Conservation (phyloP, 331 rosid genomes). For the Ulmus americana region DNA sequence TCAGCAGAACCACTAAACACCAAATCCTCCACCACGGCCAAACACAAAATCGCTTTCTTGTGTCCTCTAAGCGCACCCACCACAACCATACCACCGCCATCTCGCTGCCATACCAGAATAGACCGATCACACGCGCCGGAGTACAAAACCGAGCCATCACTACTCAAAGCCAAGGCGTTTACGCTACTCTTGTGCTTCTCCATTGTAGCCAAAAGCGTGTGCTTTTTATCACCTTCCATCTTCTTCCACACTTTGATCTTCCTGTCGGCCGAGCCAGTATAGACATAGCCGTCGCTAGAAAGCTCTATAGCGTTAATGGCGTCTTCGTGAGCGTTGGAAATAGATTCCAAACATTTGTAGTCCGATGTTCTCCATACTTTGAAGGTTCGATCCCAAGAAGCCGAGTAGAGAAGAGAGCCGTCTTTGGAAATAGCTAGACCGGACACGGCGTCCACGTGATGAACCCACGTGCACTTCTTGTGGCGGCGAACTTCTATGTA, state of each 20-base stretch:
- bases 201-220: slow-evolving; percentile 34
- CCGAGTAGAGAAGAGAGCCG: slow-evolving; percentile 60
- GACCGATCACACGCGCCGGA: slow-evolving; percentile 90
- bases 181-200: slow-evolving; percentile 74
- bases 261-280: slow-evolving; percentile 83
- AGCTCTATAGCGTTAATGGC: slow-evolving; percentile 66
- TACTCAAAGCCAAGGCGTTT: slow-evolving; percentile 66
- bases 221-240: slow-evolving; percentile 21
- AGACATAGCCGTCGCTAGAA: slow-evolving; percentile 51
- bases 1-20: slow-evolving; percentile 86
- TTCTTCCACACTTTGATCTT: slow-evolving; percentile 73
- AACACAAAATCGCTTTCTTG: slow-evolving; percentile 54
- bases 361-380: slow-evolving; percentile 69
- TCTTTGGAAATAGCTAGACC: slow-evolving; percentile 62
- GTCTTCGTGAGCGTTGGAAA: slow-evolving; percentile 68
- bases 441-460: slow-evolving; percentile 77
- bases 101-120: slow-evolving; percentile 59
- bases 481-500: slow-evolving; percentile 65
- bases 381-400: slow-evolving; percentile 80
- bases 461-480: slow-evolving; percentile 77
- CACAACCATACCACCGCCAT: slow-evolving; percentile 33
- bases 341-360: slow-evolving; percentile 68
- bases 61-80: slow-evolving; percentile 78
- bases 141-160: slow-evolving; percentile 46
- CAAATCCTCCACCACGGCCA: slow-evolving; percentile 55